Conservation (phyloP, 495 filamentous ascomycete genomes). For the Daldinia caldariorum region DNA sequence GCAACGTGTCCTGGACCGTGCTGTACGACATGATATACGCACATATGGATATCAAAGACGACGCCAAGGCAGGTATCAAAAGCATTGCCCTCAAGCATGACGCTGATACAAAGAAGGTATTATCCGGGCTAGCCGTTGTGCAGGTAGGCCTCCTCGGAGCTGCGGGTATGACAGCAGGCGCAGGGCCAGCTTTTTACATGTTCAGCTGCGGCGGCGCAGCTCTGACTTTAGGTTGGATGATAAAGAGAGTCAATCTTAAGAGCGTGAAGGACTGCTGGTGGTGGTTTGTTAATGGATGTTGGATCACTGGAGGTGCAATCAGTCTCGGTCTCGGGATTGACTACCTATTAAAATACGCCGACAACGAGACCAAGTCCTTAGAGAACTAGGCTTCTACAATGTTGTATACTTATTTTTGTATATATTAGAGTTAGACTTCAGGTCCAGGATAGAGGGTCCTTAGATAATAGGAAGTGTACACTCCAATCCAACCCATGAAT, state of each 20-base stretch:
- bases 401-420: constrained; percentile 21
- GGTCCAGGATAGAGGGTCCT: constrained; percentile 14
- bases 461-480: neutral
- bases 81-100: constrained; percentile 92
- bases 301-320: constrained; percentile 64
- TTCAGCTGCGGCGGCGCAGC: constrained; percentile 86
- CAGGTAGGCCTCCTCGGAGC: constrained; percentile 84
- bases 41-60: constrained; percentile 97
- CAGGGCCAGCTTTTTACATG: constrained; percentile 85
- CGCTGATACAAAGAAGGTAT: constrained; percentile 83
- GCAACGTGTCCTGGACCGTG: constrained; percentile 92
- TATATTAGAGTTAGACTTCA: constrained; percentile 21
- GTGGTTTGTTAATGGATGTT: constrained; percentile 83
- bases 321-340: constrained; percentile 61
- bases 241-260: constrained; percentile 85
- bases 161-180: constrained; percentile 76
- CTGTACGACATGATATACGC: constrained; percentile 99
- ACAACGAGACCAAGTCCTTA: constrained; percentile 17
- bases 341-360: constrained; percentile 57
- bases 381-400: constrained; percentile 31
- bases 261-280: constrained; percentile 90
- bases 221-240: constrained; percentile 83
- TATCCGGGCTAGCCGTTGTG: constrained; percentile 75
- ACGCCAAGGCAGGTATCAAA: constrained; percentile 92
- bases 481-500: neutral